These are phyloP conservation scores for Beauveria pseudobassiana DNA, from an alignment of 2,329 filamentous ascomycete genomes.

Conservation along the genomic window DNA sequence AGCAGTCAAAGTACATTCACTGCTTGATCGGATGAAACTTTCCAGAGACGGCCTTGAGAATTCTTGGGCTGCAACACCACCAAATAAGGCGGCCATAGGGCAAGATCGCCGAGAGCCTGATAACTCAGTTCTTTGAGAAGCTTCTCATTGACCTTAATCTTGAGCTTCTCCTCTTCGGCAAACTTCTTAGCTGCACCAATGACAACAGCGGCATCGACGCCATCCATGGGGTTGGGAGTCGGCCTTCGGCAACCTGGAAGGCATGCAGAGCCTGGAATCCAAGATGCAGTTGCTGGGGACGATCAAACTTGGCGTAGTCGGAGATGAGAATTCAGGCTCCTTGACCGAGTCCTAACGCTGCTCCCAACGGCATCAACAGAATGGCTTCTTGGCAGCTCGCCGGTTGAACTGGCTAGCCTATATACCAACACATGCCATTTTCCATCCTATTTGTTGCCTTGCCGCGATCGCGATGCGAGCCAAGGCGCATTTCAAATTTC, in stretches of 20 bases:
- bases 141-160: conserved; percentile 80
- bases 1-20: conserved; percentile 83
- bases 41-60: conserved; percentile 92
- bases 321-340: conserved; percentile 86
- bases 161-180: conserved; percentile 59
- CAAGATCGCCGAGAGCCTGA: conserved; percentile 88
- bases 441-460: neutral
- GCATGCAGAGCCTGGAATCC: conserved; percentile 88
- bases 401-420: neutral
- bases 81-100: conserved; percentile 91
- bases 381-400: neutral
- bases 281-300: conserved; percentile 83
- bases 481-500: neutral
- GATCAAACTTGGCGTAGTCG: conserved; percentile 96
- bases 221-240: conserved; percentile 74
- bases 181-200: conserved; percentile 68
- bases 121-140: conserved; percentile 88
- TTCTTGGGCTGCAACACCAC: conserved; percentile 90
- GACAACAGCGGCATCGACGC: conserved; percentile 73
- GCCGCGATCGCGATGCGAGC: neutral
- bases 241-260: conserved; percentile 68
- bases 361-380: neutral
- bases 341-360: conserved; percentile 52
- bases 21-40: conserved; percentile 96
- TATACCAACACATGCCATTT: neutral